phyloP scores from a whole-genome alignment of 768 basidiomycete genomes.

The Lyophyllum shimeji region DNA sequence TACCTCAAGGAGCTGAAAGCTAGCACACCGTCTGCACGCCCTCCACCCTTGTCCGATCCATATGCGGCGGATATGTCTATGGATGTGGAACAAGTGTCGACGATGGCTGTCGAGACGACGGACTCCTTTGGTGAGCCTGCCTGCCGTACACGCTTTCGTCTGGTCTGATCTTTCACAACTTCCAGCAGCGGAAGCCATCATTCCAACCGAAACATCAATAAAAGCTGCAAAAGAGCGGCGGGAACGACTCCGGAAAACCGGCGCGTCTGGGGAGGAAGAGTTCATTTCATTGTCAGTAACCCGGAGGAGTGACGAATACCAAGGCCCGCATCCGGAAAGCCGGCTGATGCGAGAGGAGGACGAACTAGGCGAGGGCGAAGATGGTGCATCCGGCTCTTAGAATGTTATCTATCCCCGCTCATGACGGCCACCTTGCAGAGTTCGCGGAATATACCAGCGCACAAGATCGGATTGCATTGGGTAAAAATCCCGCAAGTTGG shows the following conservation, averaged over 20 bases:
- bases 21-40: slow-evolving; percentile 62
- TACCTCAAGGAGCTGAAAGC: slow-evolving; percentile 80
- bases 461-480: slow-evolving; percentile 81
- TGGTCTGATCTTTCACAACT: not conserved
- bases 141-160: not conserved
- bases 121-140: slow-evolving; percentile 30
- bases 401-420: not conserved
- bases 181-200: slow-evolving; percentile 38
- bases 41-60: slow-evolving; percentile 35
- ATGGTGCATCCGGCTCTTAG: slow-evolving; percentile 51
- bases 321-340: slow-evolving; percentile 85
- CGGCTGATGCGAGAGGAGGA: slow-evolving; percentile 84
- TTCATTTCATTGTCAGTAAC: slow-evolving; percentile 78
- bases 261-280: slow-evolving; percentile 54
- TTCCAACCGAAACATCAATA: slow-evolving; percentile 73
- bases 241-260: slow-evolving; percentile 58
- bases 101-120: slow-evolving; percentile 29
- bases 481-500: slow-evolving; percentile 79
- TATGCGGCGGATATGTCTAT: slow-evolving; percentile 54
- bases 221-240: slow-evolving; percentile 74
- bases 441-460: slow-evolving; percentile 87
- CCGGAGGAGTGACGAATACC: slow-evolving; percentile 47
- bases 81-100: slow-evolving; percentile 40
- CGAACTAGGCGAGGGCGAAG: slow-evolving; percentile 84
- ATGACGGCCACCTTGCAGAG: slow-evolving; percentile 42